Evolutionary conservation across 2,329 filamentous ascomycete genomes (phyloP).

Genomic region (Trichoderma endophyticum): DNA sequence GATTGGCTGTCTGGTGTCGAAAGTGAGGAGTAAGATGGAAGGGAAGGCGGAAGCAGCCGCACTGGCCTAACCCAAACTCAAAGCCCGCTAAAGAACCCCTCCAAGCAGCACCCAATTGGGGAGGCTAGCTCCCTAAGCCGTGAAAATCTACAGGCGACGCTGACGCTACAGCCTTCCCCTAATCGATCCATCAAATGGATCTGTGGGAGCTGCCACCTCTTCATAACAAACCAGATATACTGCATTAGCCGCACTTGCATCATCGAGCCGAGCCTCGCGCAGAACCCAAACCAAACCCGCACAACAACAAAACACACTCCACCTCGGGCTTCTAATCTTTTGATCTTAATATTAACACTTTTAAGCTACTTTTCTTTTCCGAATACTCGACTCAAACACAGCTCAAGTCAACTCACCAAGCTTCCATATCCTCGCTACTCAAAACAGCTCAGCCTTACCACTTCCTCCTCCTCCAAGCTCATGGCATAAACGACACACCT

Average conservation of each 20-base stretch:
- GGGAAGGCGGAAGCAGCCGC: not conserved
- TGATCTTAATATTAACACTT: not conserved
- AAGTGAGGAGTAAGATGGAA: not conserved
- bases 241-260: not conserved
- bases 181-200: not conserved
- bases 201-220: not conserved
- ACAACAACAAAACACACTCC: not conserved
- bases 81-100: not conserved
- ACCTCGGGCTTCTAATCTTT: not conserved
- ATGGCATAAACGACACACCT: slow-evolving; percentile 23
- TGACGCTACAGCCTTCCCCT: not conserved
- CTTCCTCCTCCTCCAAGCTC: not conserved
- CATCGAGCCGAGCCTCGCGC: slow-evolving; percentile 1
- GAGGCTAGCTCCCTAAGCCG: not conserved
- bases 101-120: not conserved
- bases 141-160: not conserved
- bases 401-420: not conserved
- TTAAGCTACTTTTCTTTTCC: too few relatives aligned
- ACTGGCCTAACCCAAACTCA: not conserved
- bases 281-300: not conserved
- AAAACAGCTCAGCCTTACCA: not conserved
- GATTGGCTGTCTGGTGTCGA: not conserved
- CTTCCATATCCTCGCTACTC: not conserved
- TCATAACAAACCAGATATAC: not conserved
- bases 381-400: not conserved